These are phyloP conservation scores for Ogataea methanolica DNA, from an alignment of 805 yeast species.

Conservation along the genomic window DNA sequence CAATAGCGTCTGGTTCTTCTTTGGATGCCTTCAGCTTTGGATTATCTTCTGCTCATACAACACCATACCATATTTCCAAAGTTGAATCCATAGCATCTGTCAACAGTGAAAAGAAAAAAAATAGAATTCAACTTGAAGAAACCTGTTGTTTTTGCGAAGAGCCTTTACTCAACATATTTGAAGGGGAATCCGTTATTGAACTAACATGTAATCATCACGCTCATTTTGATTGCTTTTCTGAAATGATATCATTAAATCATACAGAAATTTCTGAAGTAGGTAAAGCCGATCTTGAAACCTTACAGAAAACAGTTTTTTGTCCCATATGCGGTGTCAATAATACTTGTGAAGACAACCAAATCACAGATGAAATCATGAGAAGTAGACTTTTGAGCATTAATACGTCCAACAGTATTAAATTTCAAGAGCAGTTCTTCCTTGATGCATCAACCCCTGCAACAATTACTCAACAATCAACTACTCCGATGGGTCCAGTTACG, in stretches of 20 bases:
- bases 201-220: slow-evolving; percentile 39
- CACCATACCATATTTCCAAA: not conserved
- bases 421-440: slow-evolving; percentile 7
- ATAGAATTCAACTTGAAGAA: slow-evolving; percentile 8
- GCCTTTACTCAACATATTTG: slow-evolving; percentile 32
- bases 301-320: slow-evolving; percentile 8
- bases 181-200: slow-evolving; percentile 39
- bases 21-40: not conserved
- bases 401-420: not conserved
- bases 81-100: no score
- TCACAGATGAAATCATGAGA: slow-evolving; percentile 13
- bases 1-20: not conserved
- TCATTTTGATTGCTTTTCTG: slow-evolving; percentile 40
- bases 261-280: slow-evolving; percentile 1
- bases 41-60: not conserved
- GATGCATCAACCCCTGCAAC: slow-evolving; percentile 3
- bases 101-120: slow-evolving; percentile 3
- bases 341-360: slow-evolving; percentile 12
- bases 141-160: slow-evolving; percentile 44
- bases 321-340: slow-evolving; percentile 15
- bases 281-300: not conserved
- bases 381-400: slow-evolving; percentile 6
- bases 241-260: slow-evolving; percentile 17
- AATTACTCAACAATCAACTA: slow-evolving; percentile 1
- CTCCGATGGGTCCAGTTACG: slow-evolving; percentile 7